These are phyloP conservation scores for Avena sativa DNA, from an alignment of 176 grass and related monocot species.

Conservation along the genomic window DNA sequence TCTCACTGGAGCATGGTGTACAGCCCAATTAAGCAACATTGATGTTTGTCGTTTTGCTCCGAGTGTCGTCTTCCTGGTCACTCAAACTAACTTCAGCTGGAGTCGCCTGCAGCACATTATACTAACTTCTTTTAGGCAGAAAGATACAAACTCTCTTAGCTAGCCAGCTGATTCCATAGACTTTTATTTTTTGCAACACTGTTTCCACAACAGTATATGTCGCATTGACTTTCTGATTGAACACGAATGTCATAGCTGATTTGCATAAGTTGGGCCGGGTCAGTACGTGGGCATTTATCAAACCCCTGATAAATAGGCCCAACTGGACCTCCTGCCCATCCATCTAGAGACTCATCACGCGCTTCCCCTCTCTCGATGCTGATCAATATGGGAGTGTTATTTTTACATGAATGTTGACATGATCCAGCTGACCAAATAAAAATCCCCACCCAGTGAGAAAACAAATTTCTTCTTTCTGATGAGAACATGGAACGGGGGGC, in stretches of 20 bases:
- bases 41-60: slow-evolving; percentile 24
- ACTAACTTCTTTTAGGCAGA: neutral
- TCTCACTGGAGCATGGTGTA: slow-evolving; percentile 16
- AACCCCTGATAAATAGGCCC: neutral
- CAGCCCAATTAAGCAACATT: neutral
- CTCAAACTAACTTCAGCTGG: neutral
- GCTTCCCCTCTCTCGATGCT: too few species aligned
- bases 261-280: neutral
- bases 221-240: neutral
- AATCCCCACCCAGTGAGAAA: neutral
- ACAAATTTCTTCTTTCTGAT: neutral
- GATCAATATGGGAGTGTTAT: neutral
- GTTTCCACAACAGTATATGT: neutral
- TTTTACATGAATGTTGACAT: neutral
- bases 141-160: neutral
- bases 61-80: slow-evolving; percentile 24
- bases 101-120: neutral
- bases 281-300: neutral
- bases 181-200: neutral
- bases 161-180: neutral
- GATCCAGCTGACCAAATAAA: neutral
- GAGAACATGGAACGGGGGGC: neutral
- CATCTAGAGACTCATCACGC: neutral
- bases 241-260: neutral
- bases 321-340: neutral